These are phyloP conservation scores for Cynara cardunculus DNA, from an alignment of 129 eudicot species.

Conservation along the genomic window DNA sequence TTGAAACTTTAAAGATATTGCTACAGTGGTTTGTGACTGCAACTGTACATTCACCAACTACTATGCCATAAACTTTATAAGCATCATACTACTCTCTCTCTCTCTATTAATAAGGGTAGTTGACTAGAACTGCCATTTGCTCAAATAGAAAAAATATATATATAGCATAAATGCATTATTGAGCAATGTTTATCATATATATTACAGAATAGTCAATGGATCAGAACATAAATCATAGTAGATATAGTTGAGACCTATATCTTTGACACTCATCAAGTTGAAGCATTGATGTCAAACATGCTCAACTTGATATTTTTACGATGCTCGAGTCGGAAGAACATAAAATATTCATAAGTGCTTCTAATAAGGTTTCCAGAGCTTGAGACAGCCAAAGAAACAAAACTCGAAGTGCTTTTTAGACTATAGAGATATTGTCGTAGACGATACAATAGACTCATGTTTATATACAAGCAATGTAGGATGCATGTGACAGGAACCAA, in stretches of 20 bases:
- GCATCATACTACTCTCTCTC: background rate
- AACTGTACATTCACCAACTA: background rate
- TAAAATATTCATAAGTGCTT: no score
- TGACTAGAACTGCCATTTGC: constrained; percentile 1
- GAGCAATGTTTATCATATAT: background rate
- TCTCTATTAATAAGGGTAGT: background rate
- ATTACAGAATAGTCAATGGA: no score
- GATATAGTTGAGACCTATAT: no score
- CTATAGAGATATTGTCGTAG: no score
- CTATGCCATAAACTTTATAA: background rate
- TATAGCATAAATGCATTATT: background rate
- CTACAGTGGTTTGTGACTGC: background rate
- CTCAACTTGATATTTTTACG: background rate
- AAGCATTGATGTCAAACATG: background rate
- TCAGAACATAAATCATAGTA: no score
- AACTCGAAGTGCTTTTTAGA: no score
- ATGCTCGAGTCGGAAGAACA: background rate
- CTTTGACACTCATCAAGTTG: background rate
- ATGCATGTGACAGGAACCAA: no score
- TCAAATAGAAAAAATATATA: background rate
- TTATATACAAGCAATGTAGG: no score
- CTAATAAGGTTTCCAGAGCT: no score
- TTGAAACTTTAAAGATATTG: background rate
- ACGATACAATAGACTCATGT: no score
- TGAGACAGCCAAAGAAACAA: no score